Percentiles rank a stretch among this genome's conserved stretches.
phyloP scores from a whole-genome alignment of 371 early-diverging fungal genomes.

The Rhizopus delemar region DNA sequence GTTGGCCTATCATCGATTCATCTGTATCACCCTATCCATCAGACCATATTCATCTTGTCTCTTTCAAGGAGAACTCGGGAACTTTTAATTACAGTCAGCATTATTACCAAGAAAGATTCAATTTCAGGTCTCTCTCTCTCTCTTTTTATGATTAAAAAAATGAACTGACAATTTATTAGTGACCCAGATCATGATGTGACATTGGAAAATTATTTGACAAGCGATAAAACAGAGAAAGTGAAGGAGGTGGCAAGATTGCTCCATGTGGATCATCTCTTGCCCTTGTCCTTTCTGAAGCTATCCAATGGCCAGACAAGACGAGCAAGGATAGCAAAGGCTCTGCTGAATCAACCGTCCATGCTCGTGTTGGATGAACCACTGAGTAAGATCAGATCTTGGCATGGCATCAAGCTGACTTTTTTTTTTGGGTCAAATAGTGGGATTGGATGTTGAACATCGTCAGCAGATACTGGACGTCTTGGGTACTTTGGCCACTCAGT shows the following conservation, averaged over 20 bases:
- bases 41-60: constrained; percentile 47
- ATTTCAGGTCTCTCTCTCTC: constrained; percentile 40
- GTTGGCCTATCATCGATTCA: constrained; percentile 41
- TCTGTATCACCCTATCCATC: constrained; percentile 37
- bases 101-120: constrained; percentile 62
- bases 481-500: constrained; percentile 30
- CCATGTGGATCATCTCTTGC: constrained; percentile 35
- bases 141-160: background rate
- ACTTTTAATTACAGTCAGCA: constrained; percentile 49
- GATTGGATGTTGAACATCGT: constrained; percentile 58
- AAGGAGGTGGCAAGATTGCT: constrained; percentile 31
- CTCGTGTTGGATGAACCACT: constrained; percentile 63
- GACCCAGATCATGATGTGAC: constrained; percentile 53
- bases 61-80: constrained; percentile 52
- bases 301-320: constrained; percentile 64
- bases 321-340: constrained; percentile 52
- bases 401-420: background rate
- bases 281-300: constrained; percentile 53
- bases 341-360: constrained; percentile 41
- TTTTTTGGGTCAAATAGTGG: constrained; percentile 38
- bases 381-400: constrained; percentile 34
- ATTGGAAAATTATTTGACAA: constrained; percentile 24
- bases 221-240: constrained; percentile 12
- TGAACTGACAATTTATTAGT: constrained; percentile 17
- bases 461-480: constrained; percentile 40